Base-by-base conservation (phyloP, 1,139 yeast species). In the Hyphopichia khmerensis region DNA sequence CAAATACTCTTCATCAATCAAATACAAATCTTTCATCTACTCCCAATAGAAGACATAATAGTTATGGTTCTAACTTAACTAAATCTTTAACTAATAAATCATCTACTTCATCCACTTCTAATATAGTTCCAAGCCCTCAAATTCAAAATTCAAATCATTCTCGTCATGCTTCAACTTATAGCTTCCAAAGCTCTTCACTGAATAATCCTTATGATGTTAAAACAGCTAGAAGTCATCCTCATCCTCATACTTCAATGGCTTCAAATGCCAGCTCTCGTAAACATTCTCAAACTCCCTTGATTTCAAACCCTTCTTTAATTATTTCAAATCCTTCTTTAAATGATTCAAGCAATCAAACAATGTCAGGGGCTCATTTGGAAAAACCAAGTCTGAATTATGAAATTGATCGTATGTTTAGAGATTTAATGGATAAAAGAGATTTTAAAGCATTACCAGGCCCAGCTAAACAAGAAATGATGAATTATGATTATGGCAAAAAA, bases 391-490 rank as follows among this genome's bases (percentile, higher is more conserved):
- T 82, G 49, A 77, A 72, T 2, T 67, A 69, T 51, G 89, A 82
- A 51, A 78, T 86, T 33, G 89, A 85, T 51, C 65, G 75, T 43
- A 67, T 83, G 76, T 86, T 84, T 57, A 74, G 79, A 45, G 84
- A 80, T 44, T 74, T 86, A 48, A 81, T 87, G 90, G 85, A 83
- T 45, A 84, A 86, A 55, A 77, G 97, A 55, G 95, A 90, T 59
- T 86, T 88, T 61, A 82, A 84, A 52, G 80, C 87, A 43, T 71
- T 90, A 39, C 96, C 96, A 0, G 79, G 80, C 23, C 80, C 79
- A 45, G 96, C 95, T 9, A 84, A 84, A 50, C 79, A 75, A 48
- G 95, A 88, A 59, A 82, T 93, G 86, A 72, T 82, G 55, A 80
- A 78, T 50, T 90, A 87, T 56, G 79, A 86, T 35, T 70, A 80